Conservation (phyloP, 2,329 filamentous ascomycete genomes). For the Colletotrichum lentis region DNA sequence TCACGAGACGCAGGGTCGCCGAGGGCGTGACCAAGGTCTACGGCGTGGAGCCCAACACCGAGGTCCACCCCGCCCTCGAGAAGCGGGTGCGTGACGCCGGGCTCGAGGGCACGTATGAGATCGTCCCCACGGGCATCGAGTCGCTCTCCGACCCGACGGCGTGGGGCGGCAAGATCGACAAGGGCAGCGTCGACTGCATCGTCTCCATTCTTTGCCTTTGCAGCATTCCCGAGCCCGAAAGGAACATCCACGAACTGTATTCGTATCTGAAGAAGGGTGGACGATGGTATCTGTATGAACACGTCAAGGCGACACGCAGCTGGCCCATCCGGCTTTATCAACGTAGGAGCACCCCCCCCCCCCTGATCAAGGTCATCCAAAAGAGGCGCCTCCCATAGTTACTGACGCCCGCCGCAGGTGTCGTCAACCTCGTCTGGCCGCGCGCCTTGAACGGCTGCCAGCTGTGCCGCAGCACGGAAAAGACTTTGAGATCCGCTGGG, state of each 20-base stretch:
- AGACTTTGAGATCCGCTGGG: slow-evolving; percentile 58
- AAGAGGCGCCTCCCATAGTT: not conserved
- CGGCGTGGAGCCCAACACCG: slow-evolving; percentile 70
- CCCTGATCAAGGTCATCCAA: not conserved
- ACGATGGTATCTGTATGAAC: slow-evolving; percentile 70
- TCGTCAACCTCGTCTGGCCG: slow-evolving; percentile 63
- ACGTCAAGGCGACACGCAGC: slow-evolving; percentile 56
- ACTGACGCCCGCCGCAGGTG: slow-evolving; percentile 46
- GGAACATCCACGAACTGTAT: slow-evolving; percentile 64
- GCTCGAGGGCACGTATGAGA: slow-evolving; percentile 65
- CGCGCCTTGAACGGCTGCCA: slow-evolving; percentile 61
- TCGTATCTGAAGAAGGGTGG: slow-evolving; percentile 67
- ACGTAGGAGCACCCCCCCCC: slow-evolving; percentile 54
- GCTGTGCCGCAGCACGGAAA: slow-evolving; percentile 58
- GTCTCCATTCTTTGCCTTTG: slow-evolving; percentile 70
- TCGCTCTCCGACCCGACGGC: slow-evolving; percentile 54
- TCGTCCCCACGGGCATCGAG: slow-evolving; percentile 70
- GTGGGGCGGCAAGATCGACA: slow-evolving; percentile 58
- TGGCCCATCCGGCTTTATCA: slow-evolving; percentile 59
- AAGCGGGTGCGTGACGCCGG: slow-evolving; percentile 59
- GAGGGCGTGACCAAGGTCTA: slow-evolving; percentile 55
- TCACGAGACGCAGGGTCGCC: slow-evolving; percentile 8
- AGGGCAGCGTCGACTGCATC: slow-evolving; percentile 65
- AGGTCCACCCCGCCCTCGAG: slow-evolving; percentile 59
- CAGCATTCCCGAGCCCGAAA: slow-evolving; percentile 67